Base-by-base conservation (phyloP, 192 early-diverging fungal species). In the Backusella westeae region DNA sequence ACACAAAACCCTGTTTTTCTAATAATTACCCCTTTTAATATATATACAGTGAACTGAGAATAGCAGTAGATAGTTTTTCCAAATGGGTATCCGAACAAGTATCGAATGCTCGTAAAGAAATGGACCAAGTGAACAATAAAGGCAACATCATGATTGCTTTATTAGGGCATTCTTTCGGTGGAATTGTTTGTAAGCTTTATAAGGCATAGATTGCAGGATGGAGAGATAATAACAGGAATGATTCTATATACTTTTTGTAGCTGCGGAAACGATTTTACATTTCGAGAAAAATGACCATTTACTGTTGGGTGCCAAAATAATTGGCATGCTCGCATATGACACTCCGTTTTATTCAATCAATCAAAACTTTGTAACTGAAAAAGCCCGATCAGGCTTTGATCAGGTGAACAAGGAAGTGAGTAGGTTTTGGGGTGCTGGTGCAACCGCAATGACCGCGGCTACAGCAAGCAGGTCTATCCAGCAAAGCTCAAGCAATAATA, bases 91-190 rank as follows among this genome's bases (percentile, higher is more conserved):
- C 78, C 29, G 72, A 81, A 8, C 74, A 80, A 26, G 81, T 87
- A 19, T 72, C 78, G n/a, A 76, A 59, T 14, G 78, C 79, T 63
- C 44, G 84, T 39, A 71, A 74, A 44, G 80, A 73, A 36, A 59
- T 69, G 15, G 69, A 67, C 10, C 34, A 52, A 42, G 17, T 59
- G 6, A 39, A 53, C 9, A 59, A 68, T 9, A 75, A 72, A 7
- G 78, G 76, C n/a, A 68, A 77, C 17, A 19, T 80, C 1, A 67
- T 74, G 23, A 66, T 80, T 41, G 56, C 77, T 15, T 49, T 80
- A 39, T 65, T 72, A 38, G 82, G 75, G 12, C 78, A 90, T 75
- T 89, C 88, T 6, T 89, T 90, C 87, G 89, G 89, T 68, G 89
- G 89, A 17, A 80, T 90, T 72, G 84, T 89, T 17, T 86, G 89